Evolutionary conservation across 495 filamentous ascomycete genomes (phyloP).

Genomic region (Chaetomium fimeti): DNA sequence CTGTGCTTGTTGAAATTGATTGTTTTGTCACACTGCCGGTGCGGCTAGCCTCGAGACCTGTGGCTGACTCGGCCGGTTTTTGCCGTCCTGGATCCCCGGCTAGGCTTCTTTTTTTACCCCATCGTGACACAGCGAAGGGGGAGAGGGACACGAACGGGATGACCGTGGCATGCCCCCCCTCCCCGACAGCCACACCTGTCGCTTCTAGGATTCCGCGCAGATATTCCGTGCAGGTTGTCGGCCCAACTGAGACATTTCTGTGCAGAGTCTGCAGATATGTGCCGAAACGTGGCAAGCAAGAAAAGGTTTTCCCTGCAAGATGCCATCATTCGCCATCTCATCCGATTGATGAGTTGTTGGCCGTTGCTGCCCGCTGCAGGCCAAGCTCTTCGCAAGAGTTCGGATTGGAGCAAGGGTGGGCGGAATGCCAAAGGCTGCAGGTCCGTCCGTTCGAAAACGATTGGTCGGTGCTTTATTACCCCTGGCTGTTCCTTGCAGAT

Average conservation of each 20-base stretch:
- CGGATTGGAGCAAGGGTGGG: slow-evolving; percentile 14
- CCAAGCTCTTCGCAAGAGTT: slow-evolving; percentile 8
- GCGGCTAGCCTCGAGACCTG: slow-evolving; percentile 1
- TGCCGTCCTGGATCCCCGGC: not conserved
- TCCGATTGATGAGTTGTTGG: slow-evolving; percentile 22
- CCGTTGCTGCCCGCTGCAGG: slow-evolving; percentile 3
- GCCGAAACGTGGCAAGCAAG: slow-evolving; percentile 22
- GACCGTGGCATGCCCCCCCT: slow-evolving; percentile 7
- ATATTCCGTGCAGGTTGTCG: not conserved
- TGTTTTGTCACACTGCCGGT: not conserved
- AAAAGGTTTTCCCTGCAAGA: slow-evolving; percentile 14
- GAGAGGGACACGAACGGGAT: not conserved
- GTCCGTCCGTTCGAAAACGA: slow-evolving; percentile 8
- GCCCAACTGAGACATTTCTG: slow-evolving; percentile 5
- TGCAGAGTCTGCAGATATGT: not conserved
- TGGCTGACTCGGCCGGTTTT: not conserved
- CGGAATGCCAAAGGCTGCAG: not conserved
- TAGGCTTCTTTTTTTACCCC: not conserved
- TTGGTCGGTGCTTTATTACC: slow-evolving; percentile 4
- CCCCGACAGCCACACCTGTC: not conserved
- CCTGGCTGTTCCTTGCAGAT: slow-evolving; percentile 20
- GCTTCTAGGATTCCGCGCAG: not conserved
- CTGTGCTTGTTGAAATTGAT: not conserved
- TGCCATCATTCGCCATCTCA: slow-evolving; percentile 12
- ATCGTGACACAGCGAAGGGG: not conserved